Evolutionary conservation across 345 rosid genomes (phyloP).

Genomic region (Ceriops zippeliana): DNA sequence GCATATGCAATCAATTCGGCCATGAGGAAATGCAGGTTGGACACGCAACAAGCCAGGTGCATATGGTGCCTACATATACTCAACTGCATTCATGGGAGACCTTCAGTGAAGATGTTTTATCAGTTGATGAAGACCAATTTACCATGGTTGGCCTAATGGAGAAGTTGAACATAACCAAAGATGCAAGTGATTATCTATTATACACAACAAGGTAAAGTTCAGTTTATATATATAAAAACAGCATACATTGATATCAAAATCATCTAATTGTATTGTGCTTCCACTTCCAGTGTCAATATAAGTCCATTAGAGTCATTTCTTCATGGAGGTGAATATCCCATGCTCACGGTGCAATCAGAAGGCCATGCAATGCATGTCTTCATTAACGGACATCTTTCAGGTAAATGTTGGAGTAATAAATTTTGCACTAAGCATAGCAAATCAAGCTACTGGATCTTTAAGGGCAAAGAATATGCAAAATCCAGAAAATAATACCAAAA

Average conservation of each 20-base stretch:
- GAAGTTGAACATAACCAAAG: slow-evolving; percentile 31
- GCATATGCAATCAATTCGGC: too few relatives aligned
- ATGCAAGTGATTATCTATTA: slow-evolving; percentile 28
- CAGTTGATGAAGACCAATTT: slow-evolving; percentile 21
- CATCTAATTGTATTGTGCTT: neutral
- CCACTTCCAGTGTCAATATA: slow-evolving; percentile 37
- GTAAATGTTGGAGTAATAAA: slow-evolving; percentile 8
- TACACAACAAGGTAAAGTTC: slow-evolving; percentile 26
- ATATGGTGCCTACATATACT: slow-evolving; percentile 22
- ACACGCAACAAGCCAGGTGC: slow-evolving; percentile 13
- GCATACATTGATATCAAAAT: too few relatives aligned
- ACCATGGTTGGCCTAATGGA: slow-evolving; percentile 26
- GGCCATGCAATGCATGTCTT: slow-evolving; percentile 31
- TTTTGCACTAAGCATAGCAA: too few relatives aligned
- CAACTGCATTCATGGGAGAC: slow-evolving; percentile 22
- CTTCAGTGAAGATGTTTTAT: slow-evolving; percentile 21
- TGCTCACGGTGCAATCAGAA: slow-evolving; percentile 23
- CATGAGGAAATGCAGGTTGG: slow-evolving; percentile 20
- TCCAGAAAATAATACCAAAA: too few relatives aligned
- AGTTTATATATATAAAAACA: too few relatives aligned
- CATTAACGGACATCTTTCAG: slow-evolving; percentile 28
- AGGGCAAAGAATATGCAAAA: too few relatives aligned
- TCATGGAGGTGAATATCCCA: slow-evolving; percentile 36
- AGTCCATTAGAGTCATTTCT: slow-evolving; percentile 50
- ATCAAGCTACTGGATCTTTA: too few relatives aligned